phyloP scores from a whole-genome alignment of 1,284 basidiomycete species.

The Cryptococcus maquisensis region DNA sequence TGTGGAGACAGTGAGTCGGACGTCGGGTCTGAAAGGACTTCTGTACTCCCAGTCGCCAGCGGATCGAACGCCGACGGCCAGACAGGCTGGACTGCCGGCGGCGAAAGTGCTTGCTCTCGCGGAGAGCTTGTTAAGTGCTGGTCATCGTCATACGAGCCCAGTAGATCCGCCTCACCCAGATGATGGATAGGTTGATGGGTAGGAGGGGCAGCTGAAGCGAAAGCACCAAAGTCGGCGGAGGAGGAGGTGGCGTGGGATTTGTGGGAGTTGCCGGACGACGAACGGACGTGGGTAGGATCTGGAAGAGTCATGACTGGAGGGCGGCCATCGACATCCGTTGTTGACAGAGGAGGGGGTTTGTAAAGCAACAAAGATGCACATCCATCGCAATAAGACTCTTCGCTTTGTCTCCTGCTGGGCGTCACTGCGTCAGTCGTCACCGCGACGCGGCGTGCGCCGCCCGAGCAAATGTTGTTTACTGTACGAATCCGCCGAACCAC shows the following conservation, averaged over 20 bases:
- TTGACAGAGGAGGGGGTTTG: too few relatives aligned
- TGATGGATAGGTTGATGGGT: background rate
- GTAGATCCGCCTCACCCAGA: slow-evolving; percentile 25
- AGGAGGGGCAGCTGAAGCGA: slow-evolving; percentile 13
- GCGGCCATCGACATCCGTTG: too few relatives aligned
- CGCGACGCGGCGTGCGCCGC: too few relatives aligned
- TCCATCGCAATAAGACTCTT: too few relatives aligned
- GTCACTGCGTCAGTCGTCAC: too few relatives aligned
- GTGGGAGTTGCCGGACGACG: background rate
- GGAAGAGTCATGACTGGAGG: too few relatives aligned
- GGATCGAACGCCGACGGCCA: slow-evolving; percentile 1
- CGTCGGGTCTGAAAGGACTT: slow-evolving; percentile 1
- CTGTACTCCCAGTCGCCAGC: slow-evolving; percentile 11
- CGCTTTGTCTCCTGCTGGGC: too few relatives aligned
- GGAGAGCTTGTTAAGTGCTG: background rate
- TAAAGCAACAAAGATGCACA: too few relatives aligned
- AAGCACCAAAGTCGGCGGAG: slow-evolving; percentile 22
- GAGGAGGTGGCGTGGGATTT: slow-evolving; percentile 3
- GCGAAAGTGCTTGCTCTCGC: background rate
- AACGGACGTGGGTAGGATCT: background rate
- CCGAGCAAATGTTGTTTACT: too few relatives aligned
- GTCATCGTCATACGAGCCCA: slow-evolving; percentile 37
- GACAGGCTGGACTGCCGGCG: background rate
- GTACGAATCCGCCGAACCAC: too few relatives aligned
- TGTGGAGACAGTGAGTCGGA: background rate